Base-by-base conservation (phyloP, 148 eudicot species). In the Polygonum aviculare region DNA sequence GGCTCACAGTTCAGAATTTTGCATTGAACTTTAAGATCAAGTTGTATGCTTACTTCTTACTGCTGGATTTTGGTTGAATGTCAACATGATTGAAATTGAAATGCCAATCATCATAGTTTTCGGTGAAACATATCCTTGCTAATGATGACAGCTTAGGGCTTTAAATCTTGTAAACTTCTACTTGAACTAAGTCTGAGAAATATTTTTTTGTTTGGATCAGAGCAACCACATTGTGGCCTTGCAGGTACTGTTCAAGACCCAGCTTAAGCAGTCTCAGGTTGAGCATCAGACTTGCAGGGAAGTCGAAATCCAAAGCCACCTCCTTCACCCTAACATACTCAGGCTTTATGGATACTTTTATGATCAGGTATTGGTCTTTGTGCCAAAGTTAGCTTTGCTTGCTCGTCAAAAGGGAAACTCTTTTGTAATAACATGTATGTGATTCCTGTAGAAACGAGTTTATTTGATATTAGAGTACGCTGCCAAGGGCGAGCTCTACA, bases 281-380 rank as follows among this genome's bases (percentile, higher is more conserved):
- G 98, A 94, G 81, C 98, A 94, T 75, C 98, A 94, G 83, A 96
- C 92, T 71, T 89, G 96, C 3, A 88, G 98, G 4, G 98, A 94
- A 86, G 98, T 94, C 74, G 98, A 95, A 80, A 95, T 95, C 22
- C 98, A 95, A 79, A 95, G 97, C 78, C 98, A 95, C 81, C 96
- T 95, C 76, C 89, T 96, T 65, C 96, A 95, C 81, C 91, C 98
- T 36, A 95, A 95, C 79, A 95, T 95, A 44, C 60, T 95, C 51
- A 87, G 98, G 57, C 91, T 95, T 8, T 95, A 90, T 84, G 98
- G 97, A 48, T 95, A 95, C 83, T 95, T 95, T 47, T 95, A 95
- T 80, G 98, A 95, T 83, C 98, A 95, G 97, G 98, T 88, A 51
- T 36, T 36, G 45, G 6, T 41, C 45, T 41, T 44, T 40, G 16